Evolutionary conservation across 2,329 filamentous ascomycete species (phyloP), one percentile per base, ranked within the genome.

Genomic region (Pseudogymnoascus sp.): DNA sequence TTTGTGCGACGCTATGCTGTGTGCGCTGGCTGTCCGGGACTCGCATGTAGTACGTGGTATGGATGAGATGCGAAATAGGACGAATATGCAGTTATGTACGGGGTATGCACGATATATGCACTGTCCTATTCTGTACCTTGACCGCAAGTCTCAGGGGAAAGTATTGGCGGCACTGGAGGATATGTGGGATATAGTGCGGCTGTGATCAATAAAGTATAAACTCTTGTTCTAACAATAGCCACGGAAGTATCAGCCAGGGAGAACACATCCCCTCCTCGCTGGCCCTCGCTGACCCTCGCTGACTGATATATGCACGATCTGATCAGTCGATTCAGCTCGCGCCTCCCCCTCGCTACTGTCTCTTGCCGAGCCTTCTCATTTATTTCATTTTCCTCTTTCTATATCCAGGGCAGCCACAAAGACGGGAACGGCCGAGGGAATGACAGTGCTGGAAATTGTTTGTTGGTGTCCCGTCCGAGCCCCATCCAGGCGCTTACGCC

Each of bases 41-140:
- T 47, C 21, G 42, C 42, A 12, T 47, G 42, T 7, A 23, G 11
- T 44, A 8, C 11, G 18, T 11, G 18, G 6, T 14, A 44, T 23
- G 21, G 11, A 47, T 25, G 42, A 21, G 42, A 47, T 14, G 42
- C 2, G 21, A 50, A 28, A 7, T 6, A 28, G 14, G 44, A 5
- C 16, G 4, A 56, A 56, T 56, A 56, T 33, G n/a, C 8, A 56
- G 25, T 56, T 56, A 56, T 56, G 47, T 56, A 56, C 25, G 47
- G 47, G 47, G 47, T 56, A 56, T 56, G 47, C n/a, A 33, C 47
- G 8, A 56, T 53, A 31, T 53, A 31, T 53, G 47, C 47, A 31
- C 28, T 31, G 28, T 23, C 23, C 23, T 23, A 23, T 8, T 47
- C 11, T 50, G 47, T 31, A 2, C n/a, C 40, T 23, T 23, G 12